Percentiles rank a stretch among this genome's conserved stretches.
phyloP scores from a whole-genome alignment of 805 yeast genomes.

The Cyberlindnera mrakii region DNA sequence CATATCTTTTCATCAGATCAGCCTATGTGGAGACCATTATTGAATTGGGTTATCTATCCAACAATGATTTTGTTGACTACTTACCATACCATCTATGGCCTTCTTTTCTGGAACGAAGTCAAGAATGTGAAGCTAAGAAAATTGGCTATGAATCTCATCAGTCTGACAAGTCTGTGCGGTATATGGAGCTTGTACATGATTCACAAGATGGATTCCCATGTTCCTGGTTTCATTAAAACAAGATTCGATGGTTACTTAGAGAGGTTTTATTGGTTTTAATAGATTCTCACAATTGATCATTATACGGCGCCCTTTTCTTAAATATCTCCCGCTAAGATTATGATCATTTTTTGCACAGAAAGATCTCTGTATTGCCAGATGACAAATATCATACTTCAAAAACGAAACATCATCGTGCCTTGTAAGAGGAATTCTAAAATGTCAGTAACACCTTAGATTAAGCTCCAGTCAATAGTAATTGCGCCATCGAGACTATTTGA shows the following conservation, averaged over 20 bases:
- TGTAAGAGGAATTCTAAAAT: too few species aligned
- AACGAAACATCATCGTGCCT: too few species aligned
- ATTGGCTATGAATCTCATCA: conserved; percentile 38
- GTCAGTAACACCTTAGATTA: too few species aligned
- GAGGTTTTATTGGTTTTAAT: conserved; percentile 6
- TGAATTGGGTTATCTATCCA: conserved; percentile 28
- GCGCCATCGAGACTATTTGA: too few species aligned
- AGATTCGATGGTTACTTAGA: conserved; percentile 17
- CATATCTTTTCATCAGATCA: conserved; percentile 28
- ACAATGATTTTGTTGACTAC: conserved; percentile 32
- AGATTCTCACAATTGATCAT: background rate
- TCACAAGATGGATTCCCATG: conserved; percentile 1
- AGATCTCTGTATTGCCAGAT: too few species aligned
- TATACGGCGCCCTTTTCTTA: too few species aligned
- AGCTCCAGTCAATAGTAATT: too few species aligned
- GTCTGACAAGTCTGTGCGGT: conserved; percentile 30
- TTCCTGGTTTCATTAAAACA: conserved; percentile 13
- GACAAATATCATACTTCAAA: too few species aligned
- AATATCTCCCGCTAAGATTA: too few species aligned
- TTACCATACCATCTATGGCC: conserved; percentile 54
- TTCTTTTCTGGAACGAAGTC: conserved; percentile 38
- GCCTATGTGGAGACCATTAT: conserved; percentile 18
- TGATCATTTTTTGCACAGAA: too few species aligned
- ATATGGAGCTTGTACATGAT: conserved; percentile 28
- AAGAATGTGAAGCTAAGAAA: conserved; percentile 35